Conservation (phyloP, 176 grass and related monocot genomes). For the Pharus latifolius region DNA sequence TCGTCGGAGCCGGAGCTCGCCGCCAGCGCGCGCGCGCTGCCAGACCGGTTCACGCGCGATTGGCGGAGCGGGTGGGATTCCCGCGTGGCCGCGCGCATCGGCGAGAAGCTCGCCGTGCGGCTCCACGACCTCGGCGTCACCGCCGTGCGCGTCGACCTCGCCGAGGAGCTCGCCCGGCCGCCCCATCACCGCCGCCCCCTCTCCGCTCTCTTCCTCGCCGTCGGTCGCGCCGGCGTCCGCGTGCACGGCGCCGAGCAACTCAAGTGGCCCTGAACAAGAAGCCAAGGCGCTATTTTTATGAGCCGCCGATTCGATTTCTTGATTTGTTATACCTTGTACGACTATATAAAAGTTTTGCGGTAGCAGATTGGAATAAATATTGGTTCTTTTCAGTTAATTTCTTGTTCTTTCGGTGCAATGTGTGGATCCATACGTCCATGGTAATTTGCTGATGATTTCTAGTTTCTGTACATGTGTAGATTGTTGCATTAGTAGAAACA, state of each 20-base stretch:
- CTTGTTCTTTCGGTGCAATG: too few relatives aligned
- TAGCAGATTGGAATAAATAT: too few relatives aligned
- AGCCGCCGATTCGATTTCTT: not conserved
- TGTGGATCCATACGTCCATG: too few relatives aligned
- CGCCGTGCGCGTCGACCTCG: constrained; percentile 22
- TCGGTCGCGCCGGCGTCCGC: constrained; percentile 20
- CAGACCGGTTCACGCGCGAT: constrained; percentile 9
- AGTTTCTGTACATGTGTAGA: too few relatives aligned
- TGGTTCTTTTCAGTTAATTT: too few relatives aligned
- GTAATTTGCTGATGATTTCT: too few relatives aligned
- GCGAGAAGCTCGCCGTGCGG: constrained; percentile 34
- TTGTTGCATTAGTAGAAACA: too few relatives aligned
- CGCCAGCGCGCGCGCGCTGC: not conserved
- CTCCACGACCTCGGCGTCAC: constrained; percentile 14
- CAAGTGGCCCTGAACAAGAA: constrained; percentile 7
- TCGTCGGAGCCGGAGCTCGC: constrained; percentile 42
- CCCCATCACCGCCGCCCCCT: constrained; percentile 17
- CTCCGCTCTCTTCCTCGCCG: constrained; percentile 24
- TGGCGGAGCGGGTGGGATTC: constrained; percentile 21
- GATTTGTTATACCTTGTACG: too few relatives aligned
- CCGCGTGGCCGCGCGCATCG: constrained; percentile 27
- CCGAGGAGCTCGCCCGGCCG: constrained; percentile 28
- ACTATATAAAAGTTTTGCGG: too few relatives aligned
- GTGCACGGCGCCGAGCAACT: constrained; percentile 30
- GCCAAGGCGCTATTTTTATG: not conserved